Base-by-base conservation (phyloP, 768 basidiomycete genomes). In the Kondoa subrosea region DNA sequence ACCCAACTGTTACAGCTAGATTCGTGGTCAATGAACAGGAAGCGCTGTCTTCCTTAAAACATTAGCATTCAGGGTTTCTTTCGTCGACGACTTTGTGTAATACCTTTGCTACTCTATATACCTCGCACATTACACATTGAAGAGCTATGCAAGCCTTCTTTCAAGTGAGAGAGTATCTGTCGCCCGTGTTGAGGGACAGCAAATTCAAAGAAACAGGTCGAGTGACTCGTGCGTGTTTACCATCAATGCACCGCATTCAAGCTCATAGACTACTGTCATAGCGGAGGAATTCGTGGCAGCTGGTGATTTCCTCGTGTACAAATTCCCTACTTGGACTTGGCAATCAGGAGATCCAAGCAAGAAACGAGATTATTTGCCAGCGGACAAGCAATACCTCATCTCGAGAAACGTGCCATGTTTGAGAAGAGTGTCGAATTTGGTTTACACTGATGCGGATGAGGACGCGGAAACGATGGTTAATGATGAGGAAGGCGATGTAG, bases 141-240 rank as follows among this genome's bases (percentile, higher is more conserved):
- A 8, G 21, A 50, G 21, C 40, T 8, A 50, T 50, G 40, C 40
- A 50, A 21, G 21, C 40, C 21, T 87, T 87, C 78, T 91, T 89
- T 85, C 85, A 88, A 17, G 85, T 95, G 68, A 85, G 93, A 73
- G 93, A 96, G 77, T 91, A 93, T 77, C 85, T 97, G 68, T 87
- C 79, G 16, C 78, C 77, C 2, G 78, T 99, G 27, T 83, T 97
- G 72, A 89, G 86, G 75, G 92, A 97, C 80, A 91, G 88, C 80
- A 97, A 97, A 77, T 99, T 99, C 82, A 96, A 93, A 77, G 95
- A 99, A 78, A 89, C 93, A 74, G 95, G 95, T 4, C 83, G 92
- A 66, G 14, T 63, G 27, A 63, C 61, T 27, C 61, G 92, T 96
- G 73, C 95, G 88, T 21, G 91, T 91, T 70, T 91, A 89, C 91